Evolutionary conservation across 1,139 yeast species (phyloP).

Genomic region (Pneumocystis jirovecii): DNA sequence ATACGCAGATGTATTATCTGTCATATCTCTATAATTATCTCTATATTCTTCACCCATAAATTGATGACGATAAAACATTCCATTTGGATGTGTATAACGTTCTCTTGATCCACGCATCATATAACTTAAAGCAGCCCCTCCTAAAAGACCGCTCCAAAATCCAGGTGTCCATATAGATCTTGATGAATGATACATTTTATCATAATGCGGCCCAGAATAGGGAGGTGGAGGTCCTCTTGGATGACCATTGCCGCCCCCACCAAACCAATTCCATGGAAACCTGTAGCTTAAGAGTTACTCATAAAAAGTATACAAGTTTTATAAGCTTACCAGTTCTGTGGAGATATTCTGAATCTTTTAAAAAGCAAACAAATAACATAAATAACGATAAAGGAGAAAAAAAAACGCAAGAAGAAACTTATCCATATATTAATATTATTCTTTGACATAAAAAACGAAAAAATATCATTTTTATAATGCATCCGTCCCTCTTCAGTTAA

Average conservation of each 20-base stretch:
- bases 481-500: constrained; percentile 11
- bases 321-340: background rate
- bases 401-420: background rate
- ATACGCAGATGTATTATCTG: background rate
- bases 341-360: background rate
- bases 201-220: background rate
- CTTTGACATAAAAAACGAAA: background rate
- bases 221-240: background rate
- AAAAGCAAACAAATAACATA: background rate
- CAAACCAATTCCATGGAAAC: background rate
- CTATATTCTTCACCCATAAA: background rate
- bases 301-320: background rate
- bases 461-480: constrained; percentile 6
- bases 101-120: background rate
- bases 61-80: background rate
- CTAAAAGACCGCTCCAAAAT: constrained; percentile 1
- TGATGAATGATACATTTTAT: background rate
- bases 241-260: background rate
- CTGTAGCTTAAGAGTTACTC: background rate
- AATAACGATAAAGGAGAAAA: background rate
- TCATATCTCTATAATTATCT: background rate
- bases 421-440: background rate
- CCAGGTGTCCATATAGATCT: background rate
- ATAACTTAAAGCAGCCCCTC: background rate
- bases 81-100: background rate